Conservation (phyloP, 768 basidiomycete genomes). For the Tylopilus subfusipes region DNA sequence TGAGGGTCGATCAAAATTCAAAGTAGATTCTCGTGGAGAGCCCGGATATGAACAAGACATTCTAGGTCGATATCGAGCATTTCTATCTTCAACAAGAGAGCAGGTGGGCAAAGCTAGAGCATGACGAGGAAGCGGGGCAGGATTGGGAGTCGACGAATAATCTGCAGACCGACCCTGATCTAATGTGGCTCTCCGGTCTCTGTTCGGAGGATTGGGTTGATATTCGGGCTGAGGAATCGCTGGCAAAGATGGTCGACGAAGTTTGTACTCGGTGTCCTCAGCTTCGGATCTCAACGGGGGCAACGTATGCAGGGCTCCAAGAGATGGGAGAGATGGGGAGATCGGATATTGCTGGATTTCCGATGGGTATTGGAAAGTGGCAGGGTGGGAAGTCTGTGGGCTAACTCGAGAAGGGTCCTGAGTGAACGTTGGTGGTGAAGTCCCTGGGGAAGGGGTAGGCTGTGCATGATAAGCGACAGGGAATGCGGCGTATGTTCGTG, state of each 20-base stretch:
- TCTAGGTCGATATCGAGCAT: constrained; percentile 11
- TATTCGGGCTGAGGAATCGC: constrained; percentile 8
- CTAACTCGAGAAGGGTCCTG: constrained; percentile 25
- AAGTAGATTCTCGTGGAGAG: constrained; percentile 17
- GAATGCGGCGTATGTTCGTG: constrained; percentile 43
- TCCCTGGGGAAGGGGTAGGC: constrained; percentile 22
- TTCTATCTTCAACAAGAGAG: constrained; percentile 12
- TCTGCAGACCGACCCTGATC: constrained; percentile 17
- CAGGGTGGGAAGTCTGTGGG: constrained; percentile 23
- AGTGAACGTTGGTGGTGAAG: constrained; percentile 17
- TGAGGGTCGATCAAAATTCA: constrained; percentile 19
- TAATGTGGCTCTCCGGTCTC: constrained; percentile 13
- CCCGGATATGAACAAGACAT: constrained; percentile 15
- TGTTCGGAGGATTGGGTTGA: constrained; percentile 3
- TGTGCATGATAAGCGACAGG: constrained; percentile 33
- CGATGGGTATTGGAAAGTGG: constrained; percentile 16
- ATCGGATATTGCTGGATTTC: constrained; percentile 30
- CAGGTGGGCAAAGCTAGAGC: neutral
- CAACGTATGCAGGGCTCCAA: constrained; percentile 21
- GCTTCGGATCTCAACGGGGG: constrained; percentile 26
- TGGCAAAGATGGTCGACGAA: constrained; percentile 32
- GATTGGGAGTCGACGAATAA: constrained; percentile 1
- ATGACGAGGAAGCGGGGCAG: constrained; percentile 4
- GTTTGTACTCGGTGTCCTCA: constrained; percentile 31
- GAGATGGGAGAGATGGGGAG: constrained; percentile 23